Base-by-base conservation (phyloP, 116 monocot species). In the Zostera marina region DNA sequence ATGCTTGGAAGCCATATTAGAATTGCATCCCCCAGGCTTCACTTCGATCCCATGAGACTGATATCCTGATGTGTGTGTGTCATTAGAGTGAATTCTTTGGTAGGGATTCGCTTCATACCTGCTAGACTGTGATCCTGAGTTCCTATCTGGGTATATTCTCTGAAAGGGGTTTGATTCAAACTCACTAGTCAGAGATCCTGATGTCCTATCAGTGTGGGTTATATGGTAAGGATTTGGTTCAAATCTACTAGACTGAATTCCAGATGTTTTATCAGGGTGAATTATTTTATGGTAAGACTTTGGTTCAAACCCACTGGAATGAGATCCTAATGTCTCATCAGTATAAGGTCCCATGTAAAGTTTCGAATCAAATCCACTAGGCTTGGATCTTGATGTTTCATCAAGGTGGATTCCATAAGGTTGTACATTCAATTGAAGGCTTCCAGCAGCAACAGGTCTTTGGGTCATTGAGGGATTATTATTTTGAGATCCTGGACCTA, bases 401-500 rank as follows among this genome's bases (percentile, higher is more conserved):
- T 47, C n/a, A 26, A 3, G 26, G 13, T 12, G 12, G 23, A 4
- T 26, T 61, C 46, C 63, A 56, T 38, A 5, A 32, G 46, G 23
- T 11, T 11, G 25, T 16, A 4, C n/a, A 20, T 47, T 42, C 1
- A 44, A 53, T 42, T 59, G 68, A 42, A 9, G n/a, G 40, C n/a
- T 12, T 61, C 53, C 47, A 41, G 41, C 47, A 41, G 41, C 4
- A 19, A n/a, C 22, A 61, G 54, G 62, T 32, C 44, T 53, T 26
- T 22, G 42, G 11, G 40, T 23, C 47, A 54, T 25, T 10, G 53
- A 9, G 17, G 25, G 14, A 24, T 52, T 46, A 23, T 22, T 20
- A 42, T 58, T 57, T 15, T 24, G 44, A 15, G 69, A 43, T 15
- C 63, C 22, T 39, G 26, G 56, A 22, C 54, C 61, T n/a, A 62